Conservation (phyloP, 139 green algal genomes). For the Gonium pectorale region DNA sequence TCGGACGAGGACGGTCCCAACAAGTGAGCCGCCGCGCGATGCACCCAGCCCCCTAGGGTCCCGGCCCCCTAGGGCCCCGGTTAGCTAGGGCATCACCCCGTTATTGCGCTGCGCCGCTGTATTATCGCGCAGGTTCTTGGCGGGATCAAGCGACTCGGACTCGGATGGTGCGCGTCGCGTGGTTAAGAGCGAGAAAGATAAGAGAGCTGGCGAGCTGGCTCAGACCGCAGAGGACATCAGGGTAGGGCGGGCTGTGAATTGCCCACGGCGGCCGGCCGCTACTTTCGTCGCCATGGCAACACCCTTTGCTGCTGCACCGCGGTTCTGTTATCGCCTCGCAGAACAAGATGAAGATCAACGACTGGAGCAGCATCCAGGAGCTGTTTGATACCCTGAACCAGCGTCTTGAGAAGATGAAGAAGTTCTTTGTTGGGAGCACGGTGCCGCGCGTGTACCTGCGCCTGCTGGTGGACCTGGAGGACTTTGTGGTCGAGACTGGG, state of each 20-base stretch:
- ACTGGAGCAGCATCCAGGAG: constrained; percentile 93
- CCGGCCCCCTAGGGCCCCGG: neutral
- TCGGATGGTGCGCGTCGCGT: constrained; percentile 89
- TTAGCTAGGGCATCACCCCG: neutral
- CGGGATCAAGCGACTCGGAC: constrained; percentile 82
- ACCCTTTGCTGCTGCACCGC: too few species aligned
- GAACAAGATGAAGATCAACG: constrained; percentile 99
- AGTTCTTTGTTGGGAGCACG: constrained; percentile 41
- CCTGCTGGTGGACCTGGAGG: constrained; percentile 93
- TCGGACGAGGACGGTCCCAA: constrained; percentile 60
- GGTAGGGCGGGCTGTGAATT: constrained; percentile 65
- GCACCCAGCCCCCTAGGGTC: neutral
- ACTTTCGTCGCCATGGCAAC: too few species aligned
- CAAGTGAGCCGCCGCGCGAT: constrained; percentile 41
- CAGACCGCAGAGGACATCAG: constrained; percentile 89
- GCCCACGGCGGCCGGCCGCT: too few species aligned
- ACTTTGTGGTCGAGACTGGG: constrained; percentile 86
- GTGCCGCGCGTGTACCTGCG: constrained; percentile 89
- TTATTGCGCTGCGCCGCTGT: neutral
- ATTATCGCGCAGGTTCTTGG: constrained; percentile 79
- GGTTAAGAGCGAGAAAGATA: constrained; percentile 86
- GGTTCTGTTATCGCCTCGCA: too few species aligned
- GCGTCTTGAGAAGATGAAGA: constrained; percentile 92
- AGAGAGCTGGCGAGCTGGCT: constrained; percentile 87
- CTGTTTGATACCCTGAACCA: constrained; percentile 99